Base-by-base conservation (phyloP, 345 rosid genomes). In the Clausena lansium region DNA sequence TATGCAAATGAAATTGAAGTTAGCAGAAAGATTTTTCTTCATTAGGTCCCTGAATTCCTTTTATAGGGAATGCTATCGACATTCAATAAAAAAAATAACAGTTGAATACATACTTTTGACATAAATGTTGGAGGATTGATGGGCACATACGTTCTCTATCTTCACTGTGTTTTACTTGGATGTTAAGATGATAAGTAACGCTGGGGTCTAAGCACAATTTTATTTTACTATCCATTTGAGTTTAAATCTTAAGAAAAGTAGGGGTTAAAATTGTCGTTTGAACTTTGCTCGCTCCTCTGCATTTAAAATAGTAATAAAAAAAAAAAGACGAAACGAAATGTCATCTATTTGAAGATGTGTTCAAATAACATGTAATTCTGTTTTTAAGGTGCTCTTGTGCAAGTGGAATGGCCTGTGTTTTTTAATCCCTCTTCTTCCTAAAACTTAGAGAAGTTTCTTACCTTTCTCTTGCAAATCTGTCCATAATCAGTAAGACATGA, bases 1-100 rank as follows among this genome's bases (percentile, higher is more conserved):
- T 45, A 38, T 41, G 72, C 71, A 27, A 57, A 69, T 20, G 38
- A 75, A 71, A 63, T 52, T 57, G 33, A 64, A 45, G 50, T 13
- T 38, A 38, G 55, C 19, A 25, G 55, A 59, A 58, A 24, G n/a
- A 36, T 36, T 60, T 39, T 35, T 36, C 76, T 59, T 38, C n/a
- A 2, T 39, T n/a, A 13, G 67, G 67, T 39, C 25, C 13, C 52
- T 39, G 55, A 60, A 25, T 73, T 24, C 36, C 25, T 73, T 58
- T 9, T 20, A 5, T 4, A 15, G 76, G 38, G 30, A 30, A 59
- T 58, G 24, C 54, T 7, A 54, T 32, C 19, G 24, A 58, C 19
- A 33, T 30, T 62, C 33, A 27, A 39, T 4, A 20, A 15, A 59
- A 4, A 74, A 27, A 74, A 62, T 68, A 41, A 45, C 39, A 62